Percentiles rank a stretch among this genome's conserved stretches.
Evolutionary conservation across 352 stramenopile genomes (phyloP).

Genomic region (Elongisporangium prolatum): DNA sequence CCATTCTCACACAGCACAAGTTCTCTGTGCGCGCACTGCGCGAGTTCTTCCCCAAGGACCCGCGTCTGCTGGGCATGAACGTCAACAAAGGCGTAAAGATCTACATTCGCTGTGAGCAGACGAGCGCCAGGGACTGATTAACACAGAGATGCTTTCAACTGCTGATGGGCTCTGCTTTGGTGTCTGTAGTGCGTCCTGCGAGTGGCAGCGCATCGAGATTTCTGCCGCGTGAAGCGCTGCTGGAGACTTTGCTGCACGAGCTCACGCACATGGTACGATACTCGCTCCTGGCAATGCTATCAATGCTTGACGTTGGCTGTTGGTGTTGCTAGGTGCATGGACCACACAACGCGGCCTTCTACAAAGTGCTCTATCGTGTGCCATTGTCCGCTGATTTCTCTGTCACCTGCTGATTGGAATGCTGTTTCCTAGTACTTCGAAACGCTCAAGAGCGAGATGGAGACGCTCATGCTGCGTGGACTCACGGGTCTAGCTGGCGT

Average conservation of each 20-base stretch:
- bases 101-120: slow-evolving; percentile 49
- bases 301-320: slow-evolving; percentile 3
- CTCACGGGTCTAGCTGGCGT: slow-evolving; percentile 38
- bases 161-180: background rate
- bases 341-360: slow-evolving; percentile 64
- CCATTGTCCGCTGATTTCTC: background rate
- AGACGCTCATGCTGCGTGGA: slow-evolving; percentile 46
- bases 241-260: slow-evolving; percentile 72
- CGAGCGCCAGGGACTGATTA: background rate
- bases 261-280: slow-evolving; percentile 56
- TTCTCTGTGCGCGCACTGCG: slow-evolving; percentile 52
- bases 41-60: slow-evolving; percentile 69
- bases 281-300: background rate
- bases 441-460: slow-evolving; percentile 54
- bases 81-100: slow-evolving; percentile 69
- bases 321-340: slow-evolving; percentile 38
- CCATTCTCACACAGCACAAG: slow-evolving; percentile 41
- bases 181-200: slow-evolving; percentile 31
- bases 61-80: slow-evolving; percentile 69
- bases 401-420: background rate
- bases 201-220: slow-evolving; percentile 19
- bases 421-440: slow-evolving; percentile 30
- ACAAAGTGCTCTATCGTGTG: slow-evolving; percentile 25
- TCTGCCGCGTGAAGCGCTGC: slow-evolving; percentile 47
- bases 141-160: background rate